phyloP scores from a whole-genome alignment of 2,329 filamentous ascomycete genomes.

The Diaporthe helianthi region DNA sequence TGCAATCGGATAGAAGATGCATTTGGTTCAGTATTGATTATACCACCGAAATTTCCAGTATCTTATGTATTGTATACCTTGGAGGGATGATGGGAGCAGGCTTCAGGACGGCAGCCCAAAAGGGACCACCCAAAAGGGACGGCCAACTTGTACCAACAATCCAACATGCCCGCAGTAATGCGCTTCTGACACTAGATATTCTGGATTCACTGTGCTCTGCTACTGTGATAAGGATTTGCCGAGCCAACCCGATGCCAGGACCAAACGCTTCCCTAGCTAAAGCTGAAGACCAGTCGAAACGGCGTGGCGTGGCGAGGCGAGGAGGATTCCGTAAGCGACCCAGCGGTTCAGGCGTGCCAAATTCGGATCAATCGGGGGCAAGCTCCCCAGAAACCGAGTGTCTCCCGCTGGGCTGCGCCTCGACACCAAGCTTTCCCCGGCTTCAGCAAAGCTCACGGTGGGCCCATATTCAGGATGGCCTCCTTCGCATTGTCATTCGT shows the following conservation, averaged over 20 bases:
- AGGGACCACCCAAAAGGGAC: neutral
- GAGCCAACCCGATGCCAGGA: neutral
- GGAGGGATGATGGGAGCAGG: neutral
- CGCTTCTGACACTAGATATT: neutral
- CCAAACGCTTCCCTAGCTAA: neutral
- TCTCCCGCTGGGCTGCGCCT: conserved; percentile 3
- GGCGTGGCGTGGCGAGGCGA: neutral
- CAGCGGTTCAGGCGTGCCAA: neutral
- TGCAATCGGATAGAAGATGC: conserved; percentile 15
- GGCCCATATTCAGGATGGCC: conserved; percentile 6
- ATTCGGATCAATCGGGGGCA: neutral
- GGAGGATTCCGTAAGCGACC: neutral
- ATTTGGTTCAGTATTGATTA: conserved; percentile 22
- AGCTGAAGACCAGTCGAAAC: neutral
- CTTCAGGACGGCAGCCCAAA: neutral
- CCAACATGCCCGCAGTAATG: neutral
- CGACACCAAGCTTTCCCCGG: neutral
- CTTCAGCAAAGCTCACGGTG: neutral
- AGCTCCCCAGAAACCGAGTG: neutral
- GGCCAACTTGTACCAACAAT: conserved; percentile 10
- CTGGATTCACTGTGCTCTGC: neutral
- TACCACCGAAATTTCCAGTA: conserved; percentile 26
- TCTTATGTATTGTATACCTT: conserved; percentile 23
- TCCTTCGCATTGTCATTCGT: neutral
- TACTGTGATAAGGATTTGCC: neutral